These are phyloP conservation scores for Lathyrus tuberosus DNA, from an alignment of 306 rosid genomes.

Conservation along the genomic window DNA sequence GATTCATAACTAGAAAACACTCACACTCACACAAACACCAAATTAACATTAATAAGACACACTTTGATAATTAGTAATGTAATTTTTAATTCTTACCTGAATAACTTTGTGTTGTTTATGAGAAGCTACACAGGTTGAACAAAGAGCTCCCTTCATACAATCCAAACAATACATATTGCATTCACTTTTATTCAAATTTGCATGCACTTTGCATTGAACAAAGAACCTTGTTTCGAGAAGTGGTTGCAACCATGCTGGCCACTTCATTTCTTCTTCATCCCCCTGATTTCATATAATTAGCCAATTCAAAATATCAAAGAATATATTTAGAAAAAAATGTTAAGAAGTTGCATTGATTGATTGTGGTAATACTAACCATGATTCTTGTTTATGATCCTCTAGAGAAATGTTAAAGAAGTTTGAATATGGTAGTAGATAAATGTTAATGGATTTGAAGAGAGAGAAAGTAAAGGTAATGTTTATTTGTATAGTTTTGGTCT, in stretches of 20 bases:
- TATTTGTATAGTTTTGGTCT: conserved; percentile 37
- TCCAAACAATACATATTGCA: conserved; percentile 80
- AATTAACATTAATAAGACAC: too few species aligned
- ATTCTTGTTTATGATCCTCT: conserved; percentile 40
- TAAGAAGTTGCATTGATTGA: conserved; percentile 20
- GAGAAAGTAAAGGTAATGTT: conserved; percentile 44
- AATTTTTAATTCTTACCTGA: conserved; percentile 46
- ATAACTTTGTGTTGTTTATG: conserved; percentile 61
- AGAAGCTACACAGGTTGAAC: conserved; percentile 63
- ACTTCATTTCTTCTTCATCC: conserved; percentile 49
- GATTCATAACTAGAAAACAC: too few species aligned
- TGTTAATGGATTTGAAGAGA: conserved; percentile 27
- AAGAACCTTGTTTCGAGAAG: conserved; percentile 65
- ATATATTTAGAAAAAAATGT: neutral
- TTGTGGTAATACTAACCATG: conserved; percentile 47
- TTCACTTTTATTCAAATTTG: conserved; percentile 70
- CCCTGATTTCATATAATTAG: too few species aligned
- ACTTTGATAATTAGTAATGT: neutral
- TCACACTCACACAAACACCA: too few species aligned
- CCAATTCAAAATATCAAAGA: neutral
- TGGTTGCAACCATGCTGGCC: conserved; percentile 71
- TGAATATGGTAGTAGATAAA: neutral
- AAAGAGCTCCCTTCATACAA: conserved; percentile 66
- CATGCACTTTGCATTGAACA: conserved; percentile 65
- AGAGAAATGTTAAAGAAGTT: too few species aligned